These are phyloP conservation scores for Tirmania nivea DNA, from an alignment of 495 filamentous ascomycete genomes.

Conservation along the genomic window DNA sequence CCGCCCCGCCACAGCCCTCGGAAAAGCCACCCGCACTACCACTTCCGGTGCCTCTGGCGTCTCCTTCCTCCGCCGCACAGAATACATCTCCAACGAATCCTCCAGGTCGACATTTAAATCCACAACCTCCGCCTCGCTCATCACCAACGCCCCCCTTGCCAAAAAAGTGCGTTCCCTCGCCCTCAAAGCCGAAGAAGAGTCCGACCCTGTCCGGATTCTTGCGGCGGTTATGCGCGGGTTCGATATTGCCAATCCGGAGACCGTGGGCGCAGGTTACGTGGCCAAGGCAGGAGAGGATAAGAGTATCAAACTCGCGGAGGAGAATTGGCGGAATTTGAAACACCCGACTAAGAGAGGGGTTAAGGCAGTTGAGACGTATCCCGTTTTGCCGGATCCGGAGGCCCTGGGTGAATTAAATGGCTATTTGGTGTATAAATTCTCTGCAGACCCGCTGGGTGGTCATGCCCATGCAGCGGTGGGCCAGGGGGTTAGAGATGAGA, in stretches of 20 bases:
- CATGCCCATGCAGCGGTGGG: too few relatives aligned
- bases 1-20: conserved; percentile 54
- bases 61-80: conserved; percentile 86
- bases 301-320: conserved; percentile 32
- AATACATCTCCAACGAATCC: conserved; percentile 67
- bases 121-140: conserved; percentile 18
- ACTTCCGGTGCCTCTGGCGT: conserved; percentile 30
- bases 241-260: conserved; percentile 50
- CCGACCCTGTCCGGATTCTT: conserved; percentile 59
- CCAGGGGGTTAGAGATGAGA: conserved; percentile 34
- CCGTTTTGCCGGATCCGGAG: conserved; percentile 69
- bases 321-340: conserved; percentile 51
- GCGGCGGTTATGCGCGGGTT: conserved; percentile 69
- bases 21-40: conserved; percentile 44
- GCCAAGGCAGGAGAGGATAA: conserved; percentile 31
- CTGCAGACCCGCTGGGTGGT: conserved; percentile 44
- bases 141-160: conserved; percentile 20
- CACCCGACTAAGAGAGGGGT: conserved; percentile 69
- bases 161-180: conserved; percentile 20
- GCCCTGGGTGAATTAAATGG: conserved; percentile 70
- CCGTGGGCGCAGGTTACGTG: conserved; percentile 35
- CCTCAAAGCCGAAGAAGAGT: conserved; percentile 39
- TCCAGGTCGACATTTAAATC: conserved; percentile 23
- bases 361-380: conserved; percentile 55
- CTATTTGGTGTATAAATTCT: conserved; percentile 76